A percentile compares a stretch with the other conserved stretches of the same genome.
phyloP scores from a whole-genome alignment of 1,284 basidiomycete species.

The Rhodotorula sp. region DNA sequence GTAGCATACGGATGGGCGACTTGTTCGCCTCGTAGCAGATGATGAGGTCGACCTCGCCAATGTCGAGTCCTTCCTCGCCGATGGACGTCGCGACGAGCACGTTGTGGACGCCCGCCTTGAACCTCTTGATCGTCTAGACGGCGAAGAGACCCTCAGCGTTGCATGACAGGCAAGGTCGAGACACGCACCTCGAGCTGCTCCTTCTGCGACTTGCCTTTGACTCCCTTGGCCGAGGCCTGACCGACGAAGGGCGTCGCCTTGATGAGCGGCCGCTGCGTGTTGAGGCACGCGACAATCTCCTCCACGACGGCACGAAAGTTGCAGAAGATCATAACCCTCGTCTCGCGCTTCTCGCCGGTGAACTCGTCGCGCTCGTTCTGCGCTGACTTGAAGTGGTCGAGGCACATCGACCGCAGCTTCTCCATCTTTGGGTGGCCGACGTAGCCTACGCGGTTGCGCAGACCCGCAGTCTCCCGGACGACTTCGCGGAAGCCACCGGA shows the following conservation, averaged over 20 bases:
- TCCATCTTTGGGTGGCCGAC: conserved; percentile 87
- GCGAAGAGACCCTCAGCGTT: too few relatives aligned
- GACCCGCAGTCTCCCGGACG: conserved; percentile 45
- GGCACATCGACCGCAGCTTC: conserved; percentile 67
- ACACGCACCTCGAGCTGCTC: conserved; percentile 80
- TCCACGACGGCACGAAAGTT: conserved; percentile 84
- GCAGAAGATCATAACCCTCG: conserved; percentile 90
- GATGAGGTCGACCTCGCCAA: conserved; percentile 97
- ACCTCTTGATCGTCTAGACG: conserved; percentile 81
- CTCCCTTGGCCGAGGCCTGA: conserved; percentile 81
- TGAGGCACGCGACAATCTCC: conserved; percentile 67
- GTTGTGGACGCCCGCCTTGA: conserved; percentile 84
- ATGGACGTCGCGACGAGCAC: conserved; percentile 95
- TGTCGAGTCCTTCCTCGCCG: conserved; percentile 98
- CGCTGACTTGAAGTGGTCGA: conserved; percentile 72
- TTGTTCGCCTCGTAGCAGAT: conserved; percentile 96
- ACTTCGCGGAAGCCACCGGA: conserved; percentile 50
- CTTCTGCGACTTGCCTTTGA: conserved; percentile 84
- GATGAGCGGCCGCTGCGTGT: conserved; percentile 71
- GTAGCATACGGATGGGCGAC: conserved; percentile 93
- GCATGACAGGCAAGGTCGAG: too few relatives aligned
- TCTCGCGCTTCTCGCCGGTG: conserved; percentile 30
- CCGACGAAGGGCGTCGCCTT: conserved; percentile 84
- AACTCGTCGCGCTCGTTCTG: conserved; percentile 54
- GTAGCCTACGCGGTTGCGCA: conserved; percentile 25